Evolutionary conservation across 768 basidiomycete species (phyloP).

Genomic region (Pleurotus eryngii): DNA sequence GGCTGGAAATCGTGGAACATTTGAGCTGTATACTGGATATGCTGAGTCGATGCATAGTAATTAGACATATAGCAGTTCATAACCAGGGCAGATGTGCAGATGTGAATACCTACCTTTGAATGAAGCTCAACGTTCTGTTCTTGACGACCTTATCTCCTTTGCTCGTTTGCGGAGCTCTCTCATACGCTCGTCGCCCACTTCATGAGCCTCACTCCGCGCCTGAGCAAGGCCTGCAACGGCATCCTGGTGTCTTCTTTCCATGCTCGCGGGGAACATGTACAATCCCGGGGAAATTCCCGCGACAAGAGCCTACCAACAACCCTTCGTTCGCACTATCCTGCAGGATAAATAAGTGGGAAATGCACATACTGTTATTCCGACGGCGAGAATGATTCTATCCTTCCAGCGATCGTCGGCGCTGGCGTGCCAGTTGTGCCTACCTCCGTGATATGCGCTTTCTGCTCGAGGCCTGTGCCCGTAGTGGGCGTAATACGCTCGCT

Average conservation of each 20-base stretch:
- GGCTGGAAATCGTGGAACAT: no score
- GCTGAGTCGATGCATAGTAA: no score
- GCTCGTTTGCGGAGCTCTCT: constrained; percentile 49
- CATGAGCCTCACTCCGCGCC: constrained; percentile 54
- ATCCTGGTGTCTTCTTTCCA: constrained; percentile 43
- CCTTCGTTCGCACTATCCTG: no score
- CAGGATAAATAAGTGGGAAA: no score
- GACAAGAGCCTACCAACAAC: no score
- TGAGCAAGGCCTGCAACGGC: constrained; percentile 58
- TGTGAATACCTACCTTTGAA: no score
- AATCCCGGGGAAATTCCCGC: constrained; percentile 43
- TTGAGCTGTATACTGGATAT: no score
- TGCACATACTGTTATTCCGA: constrained; percentile 45
- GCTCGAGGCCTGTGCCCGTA: constrained; percentile 43
- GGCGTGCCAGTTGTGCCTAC: constrained; percentile 43
- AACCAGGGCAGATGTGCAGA: no score
- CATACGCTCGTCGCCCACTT: constrained; percentile 52
- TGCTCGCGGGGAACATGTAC: constrained; percentile 29
- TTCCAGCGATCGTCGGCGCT: constrained; percentile 68
- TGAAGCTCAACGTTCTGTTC: no score
- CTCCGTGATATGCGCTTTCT: constrained; percentile 26
- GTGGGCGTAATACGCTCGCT: constrained; percentile 26
- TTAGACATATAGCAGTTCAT: no score
- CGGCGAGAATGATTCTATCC: constrained; percentile 57
- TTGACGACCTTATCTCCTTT: constrained; percentile 24